Conservation (phyloP, 768 basidiomycete genomes). For the Naematelia encephala region DNA sequence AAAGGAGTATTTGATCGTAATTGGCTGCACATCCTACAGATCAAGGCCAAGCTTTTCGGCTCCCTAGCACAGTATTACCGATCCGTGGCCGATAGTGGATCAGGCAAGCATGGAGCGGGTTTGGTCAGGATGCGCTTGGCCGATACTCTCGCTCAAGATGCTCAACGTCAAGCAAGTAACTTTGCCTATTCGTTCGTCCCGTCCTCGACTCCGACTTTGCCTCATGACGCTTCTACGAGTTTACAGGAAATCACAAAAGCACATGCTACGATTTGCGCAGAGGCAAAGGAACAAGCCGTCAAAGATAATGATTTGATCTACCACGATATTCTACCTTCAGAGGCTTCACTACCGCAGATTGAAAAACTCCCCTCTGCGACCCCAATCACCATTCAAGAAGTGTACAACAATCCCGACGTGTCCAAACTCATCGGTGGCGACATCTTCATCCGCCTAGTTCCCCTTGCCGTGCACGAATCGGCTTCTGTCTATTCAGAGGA, state of each 20-base stretch:
- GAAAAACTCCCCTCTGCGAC: conserved; percentile 79
- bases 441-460: conserved; percentile 80
- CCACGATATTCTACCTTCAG: conserved; percentile 77
- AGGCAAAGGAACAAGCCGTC: conserved; percentile 69
- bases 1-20: conserved; percentile 93
- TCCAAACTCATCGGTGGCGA: conserved; percentile 92
- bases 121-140: conserved; percentile 75
- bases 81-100: conserved; percentile 68
- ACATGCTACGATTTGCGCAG: conserved; percentile 71
- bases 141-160: conserved; percentile 78
- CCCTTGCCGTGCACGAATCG: conserved; percentile 90
- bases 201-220: conserved; percentile 62
- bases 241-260: conserved; percentile 79
- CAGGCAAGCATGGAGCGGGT: conserved; percentile 79
- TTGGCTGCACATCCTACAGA: conserved; percentile 78
- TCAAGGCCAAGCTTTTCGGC: conserved; percentile 85
- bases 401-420: conserved; percentile 84
- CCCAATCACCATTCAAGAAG: conserved; percentile 83
- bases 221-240: conserved; percentile 76
- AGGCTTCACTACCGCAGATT: conserved; percentile 71
- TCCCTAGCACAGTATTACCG: conserved; percentile 86
- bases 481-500: conserved; percentile 97
- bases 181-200: conserved; percentile 68
- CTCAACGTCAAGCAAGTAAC: conserved; percentile 63
- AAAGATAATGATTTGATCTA: conserved; percentile 97